phyloP scores from a whole-genome alignment of 1,139 yeast species.

The Geotrichum restrictum region DNA sequence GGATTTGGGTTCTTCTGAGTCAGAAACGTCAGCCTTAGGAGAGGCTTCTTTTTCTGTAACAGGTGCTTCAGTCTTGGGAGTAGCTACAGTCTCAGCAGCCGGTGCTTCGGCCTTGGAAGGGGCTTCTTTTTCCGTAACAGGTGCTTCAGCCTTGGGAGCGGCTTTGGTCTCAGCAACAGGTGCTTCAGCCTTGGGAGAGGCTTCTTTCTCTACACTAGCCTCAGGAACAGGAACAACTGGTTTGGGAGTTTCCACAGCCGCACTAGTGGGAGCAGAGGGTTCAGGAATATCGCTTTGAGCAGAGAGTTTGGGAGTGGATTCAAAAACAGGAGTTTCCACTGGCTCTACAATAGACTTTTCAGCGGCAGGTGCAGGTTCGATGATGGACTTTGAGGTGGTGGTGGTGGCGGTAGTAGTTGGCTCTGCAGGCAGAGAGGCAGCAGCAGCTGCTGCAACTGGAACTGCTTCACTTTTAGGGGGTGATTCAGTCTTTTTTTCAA shows the following conservation, averaged over 20 bases:
- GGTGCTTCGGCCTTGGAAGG: not conserved
- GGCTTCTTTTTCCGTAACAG: not conserved
- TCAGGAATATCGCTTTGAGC: not conserved
- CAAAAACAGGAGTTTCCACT: not conserved
- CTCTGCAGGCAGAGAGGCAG: not conserved
- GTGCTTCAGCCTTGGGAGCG: not conserved
- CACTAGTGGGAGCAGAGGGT: not conserved
- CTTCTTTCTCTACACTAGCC: not conserved
- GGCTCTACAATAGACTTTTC: not conserved
- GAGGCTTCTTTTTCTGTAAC: not conserved
- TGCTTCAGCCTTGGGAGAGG: conserved; percentile 21
- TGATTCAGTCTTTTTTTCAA: conserved; percentile 8
- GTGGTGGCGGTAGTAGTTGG: not conserved
- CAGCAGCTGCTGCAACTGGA: not conserved
- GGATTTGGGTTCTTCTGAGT: not conserved
- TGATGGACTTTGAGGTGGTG: too few relatives aligned
- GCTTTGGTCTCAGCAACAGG: not conserved
- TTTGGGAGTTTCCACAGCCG: not conserved
- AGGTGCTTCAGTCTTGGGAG: not conserved
- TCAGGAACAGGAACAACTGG: not conserved
- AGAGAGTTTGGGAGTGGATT: not conserved
- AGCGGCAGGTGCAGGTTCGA: not conserved
- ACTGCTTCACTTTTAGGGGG: not conserved
- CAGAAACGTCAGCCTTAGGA: not conserved
- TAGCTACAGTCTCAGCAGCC: too few relatives aligned